Conservation (phyloP, 2,329 filamentous ascomycete genomes). For the Bipolaris oryzae region DNA sequence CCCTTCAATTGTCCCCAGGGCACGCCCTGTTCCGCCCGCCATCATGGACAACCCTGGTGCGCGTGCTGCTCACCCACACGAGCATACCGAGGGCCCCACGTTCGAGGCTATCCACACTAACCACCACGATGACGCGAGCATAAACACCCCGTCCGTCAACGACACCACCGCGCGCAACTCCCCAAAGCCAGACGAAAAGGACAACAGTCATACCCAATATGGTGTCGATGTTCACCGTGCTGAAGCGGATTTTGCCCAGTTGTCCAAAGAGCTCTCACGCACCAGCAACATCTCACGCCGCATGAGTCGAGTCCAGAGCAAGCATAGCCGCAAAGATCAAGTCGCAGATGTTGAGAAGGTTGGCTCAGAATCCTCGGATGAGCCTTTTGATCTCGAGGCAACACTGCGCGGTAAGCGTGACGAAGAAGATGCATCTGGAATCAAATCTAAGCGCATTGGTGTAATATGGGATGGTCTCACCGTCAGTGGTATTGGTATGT, state of each 20-base stretch:
- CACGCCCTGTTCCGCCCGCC: constrained; percentile 24
- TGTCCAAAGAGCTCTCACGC: constrained; percentile 58
- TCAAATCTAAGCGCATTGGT: constrained; percentile 73
- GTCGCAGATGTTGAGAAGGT: constrained; percentile 66
- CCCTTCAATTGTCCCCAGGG: constrained; percentile 14
- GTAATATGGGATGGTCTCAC: constrained; percentile 80
- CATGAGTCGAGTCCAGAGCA: constrained; percentile 54
- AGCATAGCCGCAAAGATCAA: constrained; percentile 48
- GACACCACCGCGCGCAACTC: constrained; percentile 30
- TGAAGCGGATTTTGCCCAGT: constrained; percentile 71
- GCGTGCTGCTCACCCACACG: constrained; percentile 25
- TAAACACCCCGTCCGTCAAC: constrained; percentile 31
- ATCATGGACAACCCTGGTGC: constrained; percentile 36
- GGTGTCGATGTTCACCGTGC: constrained; percentile 69
- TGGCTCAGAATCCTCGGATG: constrained; percentile 42
- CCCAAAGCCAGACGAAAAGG: constrained; percentile 28
- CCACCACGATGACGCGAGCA: constrained; percentile 23
- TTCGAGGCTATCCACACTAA: constrained; percentile 41
- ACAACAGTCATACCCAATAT: constrained; percentile 18
- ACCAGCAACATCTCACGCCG: constrained; percentile 47
- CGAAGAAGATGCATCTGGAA: constrained; percentile 77
- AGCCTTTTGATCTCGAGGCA: constrained; percentile 75
- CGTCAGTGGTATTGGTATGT: constrained; percentile 72
- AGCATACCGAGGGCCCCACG: constrained; percentile 32
- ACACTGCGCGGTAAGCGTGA: constrained; percentile 73